Evolutionary conservation across 768 basidiomycete genomes (phyloP).

Genomic region (Galerina sulciceps): DNA sequence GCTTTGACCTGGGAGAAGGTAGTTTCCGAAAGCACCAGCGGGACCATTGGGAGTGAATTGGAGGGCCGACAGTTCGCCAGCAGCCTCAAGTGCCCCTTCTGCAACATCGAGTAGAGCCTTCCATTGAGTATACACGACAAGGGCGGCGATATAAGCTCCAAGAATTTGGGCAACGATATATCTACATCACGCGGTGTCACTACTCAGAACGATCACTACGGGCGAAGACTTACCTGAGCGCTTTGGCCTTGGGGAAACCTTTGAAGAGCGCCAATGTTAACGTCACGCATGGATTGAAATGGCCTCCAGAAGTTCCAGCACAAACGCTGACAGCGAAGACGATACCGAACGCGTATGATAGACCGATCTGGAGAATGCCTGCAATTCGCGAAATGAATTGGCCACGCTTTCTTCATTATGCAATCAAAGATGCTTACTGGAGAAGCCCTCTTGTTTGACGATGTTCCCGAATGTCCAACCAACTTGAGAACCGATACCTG

Average conservation of each 20-base stretch:
- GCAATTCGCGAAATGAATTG: conserved; percentile 1
- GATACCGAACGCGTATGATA: conserved; percentile 64
- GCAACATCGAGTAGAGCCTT: conserved; percentile 46
- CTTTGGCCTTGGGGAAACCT: conserved; percentile 58
- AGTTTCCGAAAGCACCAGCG: conserved; percentile 59
- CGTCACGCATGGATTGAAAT: conserved; percentile 70
- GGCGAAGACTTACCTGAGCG: conserved; percentile 42
- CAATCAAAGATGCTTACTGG: conserved; percentile 44
- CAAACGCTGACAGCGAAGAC: conserved; percentile 60
- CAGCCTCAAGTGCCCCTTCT: conserved; percentile 34
- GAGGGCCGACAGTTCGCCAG: conserved; percentile 26
- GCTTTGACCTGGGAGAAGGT: conserved; percentile 47
- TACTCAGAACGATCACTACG: background rate
- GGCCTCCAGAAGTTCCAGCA: conserved; percentile 59
- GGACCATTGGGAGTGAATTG: conserved; percentile 45
- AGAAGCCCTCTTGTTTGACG: conserved; percentile 41
- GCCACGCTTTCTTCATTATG: background rate
- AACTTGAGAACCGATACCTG: conserved; percentile 60
- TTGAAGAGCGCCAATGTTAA: conserved; percentile 54
- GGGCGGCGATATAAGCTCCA: conserved; percentile 66
- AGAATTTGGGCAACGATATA: conserved; percentile 70
- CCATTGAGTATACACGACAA: conserved; percentile 68
- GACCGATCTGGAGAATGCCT: conserved; percentile 62
- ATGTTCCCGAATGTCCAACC: conserved; percentile 53
- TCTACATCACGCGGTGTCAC: conserved; percentile 32